Evolutionary conservation across 176 grass and related monocot species (phyloP).

Genomic region (Avena eriantha): DNA sequence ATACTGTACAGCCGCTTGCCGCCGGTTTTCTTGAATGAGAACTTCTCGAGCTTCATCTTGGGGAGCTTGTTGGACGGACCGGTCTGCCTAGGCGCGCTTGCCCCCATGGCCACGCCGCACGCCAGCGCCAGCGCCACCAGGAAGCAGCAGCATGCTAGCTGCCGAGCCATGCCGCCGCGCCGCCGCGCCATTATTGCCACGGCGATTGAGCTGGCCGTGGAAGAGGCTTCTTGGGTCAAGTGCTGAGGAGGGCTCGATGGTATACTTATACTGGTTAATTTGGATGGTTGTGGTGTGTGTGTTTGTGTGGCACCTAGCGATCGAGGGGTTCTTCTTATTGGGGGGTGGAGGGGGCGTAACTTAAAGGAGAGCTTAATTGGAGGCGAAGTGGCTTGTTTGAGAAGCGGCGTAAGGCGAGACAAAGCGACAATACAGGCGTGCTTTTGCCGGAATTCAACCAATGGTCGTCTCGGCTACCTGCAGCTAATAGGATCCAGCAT

Average conservation of each 20-base stretch:
- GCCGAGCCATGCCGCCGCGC: not conserved
- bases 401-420: slow-evolving; percentile 31
- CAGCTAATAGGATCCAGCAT: not conserved
- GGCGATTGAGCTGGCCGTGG: not conserved
- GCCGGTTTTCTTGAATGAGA: not conserved
- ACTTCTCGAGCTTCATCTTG: not conserved
- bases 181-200: slow-evolving; percentile 16
- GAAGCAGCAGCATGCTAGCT: not conserved
- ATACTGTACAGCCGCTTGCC: slow-evolving; percentile 15
- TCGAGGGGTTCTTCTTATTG: not conserved
- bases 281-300: not conserved
- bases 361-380: slow-evolving; percentile 4
- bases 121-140: not conserved
- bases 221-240: not conserved
- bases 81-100: no score
- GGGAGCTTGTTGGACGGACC: no score
- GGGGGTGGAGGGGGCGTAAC: not conserved
- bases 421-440: slow-evolving; percentile 27
- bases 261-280: not conserved
- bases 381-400: slow-evolving; percentile 25
- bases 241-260: not conserved
- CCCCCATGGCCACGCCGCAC: not conserved
- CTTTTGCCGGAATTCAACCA: not conserved
- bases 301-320: not conserved
- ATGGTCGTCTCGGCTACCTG: slow-evolving; percentile 7